Evolutionary conservation across 2,329 filamentous ascomycete species (phyloP).

Genomic region (Cadophora malorum): DNA sequence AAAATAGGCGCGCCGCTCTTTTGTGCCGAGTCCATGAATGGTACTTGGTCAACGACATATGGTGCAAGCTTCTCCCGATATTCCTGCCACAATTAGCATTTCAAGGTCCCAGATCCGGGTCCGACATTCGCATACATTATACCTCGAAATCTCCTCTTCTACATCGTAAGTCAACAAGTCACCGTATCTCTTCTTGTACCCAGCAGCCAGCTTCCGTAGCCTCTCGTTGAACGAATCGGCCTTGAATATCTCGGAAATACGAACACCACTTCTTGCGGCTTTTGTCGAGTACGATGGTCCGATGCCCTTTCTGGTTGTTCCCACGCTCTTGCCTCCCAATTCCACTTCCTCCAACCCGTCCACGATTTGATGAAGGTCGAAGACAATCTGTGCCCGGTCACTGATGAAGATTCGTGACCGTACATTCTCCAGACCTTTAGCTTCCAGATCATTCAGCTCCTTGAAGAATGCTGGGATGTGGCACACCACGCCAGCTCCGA

Average conservation of each 20-base stretch:
- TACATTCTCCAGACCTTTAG: constrained; percentile 62
- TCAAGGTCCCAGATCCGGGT: neutral
- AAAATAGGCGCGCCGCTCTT: constrained; percentile 64
- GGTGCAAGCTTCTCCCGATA: constrained; percentile 63
- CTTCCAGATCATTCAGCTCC: constrained; percentile 65
- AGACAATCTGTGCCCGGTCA: constrained; percentile 56
- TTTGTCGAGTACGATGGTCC: constrained; percentile 66
- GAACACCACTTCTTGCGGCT: constrained; percentile 69
- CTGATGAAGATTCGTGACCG: constrained; percentile 67
- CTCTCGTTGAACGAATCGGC: constrained; percentile 69
- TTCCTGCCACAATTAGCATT: constrained; percentile 33
- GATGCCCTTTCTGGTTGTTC: constrained; percentile 55
- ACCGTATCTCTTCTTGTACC: constrained; percentile 72
- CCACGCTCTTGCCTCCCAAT: constrained; percentile 52
- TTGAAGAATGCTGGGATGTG: constrained; percentile 71
- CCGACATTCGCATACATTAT: constrained; percentile 50
- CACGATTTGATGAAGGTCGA: constrained; percentile 69
- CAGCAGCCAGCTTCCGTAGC: constrained; percentile 63
- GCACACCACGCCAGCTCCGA: constrained; percentile 73
- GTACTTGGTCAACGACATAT: constrained; percentile 68
- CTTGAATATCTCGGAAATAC: constrained; percentile 71
- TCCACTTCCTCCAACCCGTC: constrained; percentile 70
- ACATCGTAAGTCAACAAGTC: constrained; percentile 69
- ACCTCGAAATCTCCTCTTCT: constrained; percentile 70
- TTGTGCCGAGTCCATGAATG: constrained; percentile 67